A percentile compares a stretch with the other conserved stretches of the same genome.
These are phyloP conservation scores for Pythium monospermum DNA, from an alignment of 352 stramenopile species.

Conservation along the genomic window DNA sequence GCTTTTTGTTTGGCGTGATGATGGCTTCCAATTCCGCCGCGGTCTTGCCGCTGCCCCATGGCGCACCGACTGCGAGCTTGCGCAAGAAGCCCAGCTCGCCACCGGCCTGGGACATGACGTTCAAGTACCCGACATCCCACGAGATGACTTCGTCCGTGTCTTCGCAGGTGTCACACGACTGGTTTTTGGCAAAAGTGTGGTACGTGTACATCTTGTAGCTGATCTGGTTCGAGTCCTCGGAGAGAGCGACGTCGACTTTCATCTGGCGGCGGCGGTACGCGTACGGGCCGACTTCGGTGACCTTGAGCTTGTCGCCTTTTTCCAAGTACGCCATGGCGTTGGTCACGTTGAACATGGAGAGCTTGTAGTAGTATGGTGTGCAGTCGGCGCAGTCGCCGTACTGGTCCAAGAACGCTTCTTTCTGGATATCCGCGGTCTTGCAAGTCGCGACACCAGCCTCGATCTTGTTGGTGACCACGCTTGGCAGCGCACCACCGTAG, in stretches of 20 bases:
- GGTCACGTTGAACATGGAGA: conserved; percentile 17
- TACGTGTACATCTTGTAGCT: conserved; percentile 30
- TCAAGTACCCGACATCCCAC: conserved; percentile 28
- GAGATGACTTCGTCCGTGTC: conserved; percentile 18
- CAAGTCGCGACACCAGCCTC: conserved; percentile 38
- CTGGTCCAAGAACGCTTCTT: conserved; percentile 36
- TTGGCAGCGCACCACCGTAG: conserved; percentile 34
- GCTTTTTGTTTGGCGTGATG: conserved; percentile 7
- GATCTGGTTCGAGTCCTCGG: conserved; percentile 7
- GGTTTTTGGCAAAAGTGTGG: conserved; percentile 18
- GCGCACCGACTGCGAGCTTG: not conserved
- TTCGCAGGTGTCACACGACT: conserved; percentile 18
- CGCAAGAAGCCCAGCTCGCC: conserved; percentile 24
- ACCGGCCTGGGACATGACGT: conserved; percentile 23
- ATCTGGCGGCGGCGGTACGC: conserved; percentile 34
- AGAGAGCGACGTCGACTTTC: conserved; percentile 23
- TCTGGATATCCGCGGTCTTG: conserved; percentile 20
- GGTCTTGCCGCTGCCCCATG: not conserved
- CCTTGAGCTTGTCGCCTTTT: conserved; percentile 23
- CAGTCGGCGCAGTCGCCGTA: conserved; percentile 59
- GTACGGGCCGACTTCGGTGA: conserved; percentile 27
- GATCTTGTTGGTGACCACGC: conserved; percentile 37
- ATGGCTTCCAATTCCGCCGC: not conserved
- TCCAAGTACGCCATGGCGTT: conserved; percentile 25
- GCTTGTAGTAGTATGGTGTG: conserved; percentile 46